Base-by-base conservation (phyloP, 495 filamentous ascomycete species). In the Gamarada debralockiae region DNA sequence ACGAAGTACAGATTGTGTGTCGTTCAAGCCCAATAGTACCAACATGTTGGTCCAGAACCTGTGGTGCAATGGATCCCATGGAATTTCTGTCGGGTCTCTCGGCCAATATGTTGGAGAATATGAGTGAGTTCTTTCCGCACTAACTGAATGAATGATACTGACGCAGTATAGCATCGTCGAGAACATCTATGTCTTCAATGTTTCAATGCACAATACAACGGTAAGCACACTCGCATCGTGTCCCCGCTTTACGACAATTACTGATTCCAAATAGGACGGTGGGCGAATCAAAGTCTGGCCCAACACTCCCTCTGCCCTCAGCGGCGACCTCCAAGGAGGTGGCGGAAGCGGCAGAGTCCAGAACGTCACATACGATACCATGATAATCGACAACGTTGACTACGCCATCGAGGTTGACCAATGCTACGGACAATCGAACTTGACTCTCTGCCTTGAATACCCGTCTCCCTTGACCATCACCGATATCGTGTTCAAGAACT, bases 21-120 rank as follows among this genome's bases (percentile, higher is more conserved):
- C 82, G 10, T 87, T 89, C 75, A 89, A 90, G 65, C 85, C 85
- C 1, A 89, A 89, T 64, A 82, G 75, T 63, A 87, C 83, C n/a
- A 73, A 89, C 48, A 82, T 90, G 48, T 68, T 90, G 5, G 78
- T 89, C 15, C 83, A 88, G 64, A 84, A 84, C 51, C 63, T 90
- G 17, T 70, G 72, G 49, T 90, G 86, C 67, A 84, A 83, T 50
- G 86, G 86, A 41, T 87, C 82, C 12, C 84, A 88, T 63, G 84
- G 84, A n/a, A 86, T 87, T 57, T 82, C 77, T 14, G 82, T 88
- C 33, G 84, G 84, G 18, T 83, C 79, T 15, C 72, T 88, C 0
- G 84, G 84, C 0, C 84, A 88, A 58, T 88, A 88, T 55, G 53
- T 66, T 3, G 80, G 77, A 23, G 74, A 80, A 50, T 73, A 75